A percentile compares a stretch with the other conserved stretches of the same genome.
phyloP scores from a whole-genome alignment of 768 basidiomycete genomes.

The Pisolithus orientalis region DNA sequence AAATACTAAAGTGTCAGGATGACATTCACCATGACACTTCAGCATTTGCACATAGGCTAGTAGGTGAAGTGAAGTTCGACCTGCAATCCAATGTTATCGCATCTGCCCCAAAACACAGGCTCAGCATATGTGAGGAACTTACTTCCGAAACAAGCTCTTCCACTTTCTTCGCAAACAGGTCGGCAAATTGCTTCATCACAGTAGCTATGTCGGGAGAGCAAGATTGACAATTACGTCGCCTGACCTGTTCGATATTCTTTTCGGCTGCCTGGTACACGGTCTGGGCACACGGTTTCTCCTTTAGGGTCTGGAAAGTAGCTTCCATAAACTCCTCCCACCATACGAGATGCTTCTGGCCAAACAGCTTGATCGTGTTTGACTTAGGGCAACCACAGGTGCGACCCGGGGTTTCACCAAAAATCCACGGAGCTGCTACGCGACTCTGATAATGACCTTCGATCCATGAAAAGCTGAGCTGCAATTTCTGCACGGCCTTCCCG shows the following conservation, averaged over 20 bases:
- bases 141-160: neutral
- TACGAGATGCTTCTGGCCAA: neutral
- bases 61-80: neutral
- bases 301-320: conserved; percentile 5
- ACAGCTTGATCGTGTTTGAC: neutral
- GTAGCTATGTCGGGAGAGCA: conserved; percentile 5
- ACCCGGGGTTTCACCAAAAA: neutral
- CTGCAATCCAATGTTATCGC: neutral
- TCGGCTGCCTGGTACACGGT: conserved; percentile 1
- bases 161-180: conserved; percentile 8
- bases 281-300: conserved; percentile 13
- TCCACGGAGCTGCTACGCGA: neutral
- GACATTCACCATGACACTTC: no score
- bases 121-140: neutral
- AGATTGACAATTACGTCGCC: neutral
- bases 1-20: no score
- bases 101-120: no score
- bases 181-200: conserved; percentile 10
- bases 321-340: conserved; percentile 22
- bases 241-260: neutral
- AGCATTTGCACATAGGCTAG: no score
- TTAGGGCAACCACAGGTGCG: neutral
- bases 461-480: conserved; percentile 6
- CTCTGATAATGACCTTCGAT: conserved; percentile 8
- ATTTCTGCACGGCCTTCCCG: conserved; percentile 5